Evolutionary conservation across 2,329 filamentous ascomycete genomes (phyloP).

Genomic region (Diplocarpon mali): DNA sequence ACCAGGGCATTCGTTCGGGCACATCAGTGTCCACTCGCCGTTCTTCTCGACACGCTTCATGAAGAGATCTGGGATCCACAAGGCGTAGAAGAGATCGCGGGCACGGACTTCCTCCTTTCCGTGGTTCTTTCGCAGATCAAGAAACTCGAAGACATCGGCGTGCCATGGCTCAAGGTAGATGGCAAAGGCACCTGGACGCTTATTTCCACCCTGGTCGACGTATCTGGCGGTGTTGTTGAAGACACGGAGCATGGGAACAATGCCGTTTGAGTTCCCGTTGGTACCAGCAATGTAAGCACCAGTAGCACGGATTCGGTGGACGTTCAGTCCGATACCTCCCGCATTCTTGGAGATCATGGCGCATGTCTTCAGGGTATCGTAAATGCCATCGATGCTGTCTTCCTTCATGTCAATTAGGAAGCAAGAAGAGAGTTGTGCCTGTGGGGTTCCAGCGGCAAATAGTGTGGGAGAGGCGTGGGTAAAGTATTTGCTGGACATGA

Average conservation of each 20-base stretch:
- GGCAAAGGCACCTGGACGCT: conserved; percentile 94
- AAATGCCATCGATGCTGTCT: conserved; percentile 98
- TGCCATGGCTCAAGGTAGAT: conserved; percentile 99
- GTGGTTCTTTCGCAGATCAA: conserved; percentile 98
- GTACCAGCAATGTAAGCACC: conserved; percentile 97
- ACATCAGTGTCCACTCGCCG: conserved; percentile 94
- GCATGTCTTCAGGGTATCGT: conserved; percentile 97
- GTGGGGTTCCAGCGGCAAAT: conserved; percentile 94
- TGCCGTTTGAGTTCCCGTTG: conserved; percentile 95
- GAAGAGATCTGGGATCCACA: conserved; percentile 98
- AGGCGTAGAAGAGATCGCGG: conserved; percentile 91
- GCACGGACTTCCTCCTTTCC: conserved; percentile 97
- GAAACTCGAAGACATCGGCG: conserved; percentile 92
- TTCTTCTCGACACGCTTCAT: conserved; percentile 99
- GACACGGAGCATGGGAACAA: conserved; percentile 94
- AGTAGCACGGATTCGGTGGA: conserved; percentile 92
- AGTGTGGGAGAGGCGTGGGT: conserved; percentile 96
- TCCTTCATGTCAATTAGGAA: conserved; percentile 99
- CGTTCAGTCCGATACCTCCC: conserved; percentile 92
- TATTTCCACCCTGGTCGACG: conserved; percentile 98
- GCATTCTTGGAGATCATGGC: conserved; percentile 99
- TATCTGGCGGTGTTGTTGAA: conserved; percentile 99
- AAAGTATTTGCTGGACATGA: conserved; percentile 98
- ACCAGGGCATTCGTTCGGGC: conserved; percentile 89
- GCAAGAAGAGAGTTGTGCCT: conserved; percentile 91